Percentiles rank a stretch among this genome's conserved stretches.
Conservation (phyloP, 1,284 basidiomycete species). For the Apiotrichum montevideense region DNA sequence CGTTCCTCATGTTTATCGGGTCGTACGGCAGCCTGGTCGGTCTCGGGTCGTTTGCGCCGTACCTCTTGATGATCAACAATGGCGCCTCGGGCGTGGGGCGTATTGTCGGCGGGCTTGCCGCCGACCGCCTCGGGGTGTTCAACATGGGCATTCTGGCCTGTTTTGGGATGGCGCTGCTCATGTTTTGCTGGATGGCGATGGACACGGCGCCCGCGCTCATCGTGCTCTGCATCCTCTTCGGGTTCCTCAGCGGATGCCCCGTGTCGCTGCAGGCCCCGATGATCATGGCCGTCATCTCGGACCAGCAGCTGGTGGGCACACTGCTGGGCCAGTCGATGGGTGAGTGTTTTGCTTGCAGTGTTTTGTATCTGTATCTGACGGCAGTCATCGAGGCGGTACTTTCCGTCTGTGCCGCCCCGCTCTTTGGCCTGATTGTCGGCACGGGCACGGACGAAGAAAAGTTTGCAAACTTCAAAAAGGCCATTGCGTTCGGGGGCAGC, state of each 20-base stretch:
- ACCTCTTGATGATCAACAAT: slow-evolving; percentile 22
- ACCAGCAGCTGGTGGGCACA: background rate
- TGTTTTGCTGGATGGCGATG: slow-evolving; percentile 14
- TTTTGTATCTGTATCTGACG: no score
- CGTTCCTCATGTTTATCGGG: slow-evolving; percentile 28
- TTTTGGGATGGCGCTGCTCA: slow-evolving; percentile 6
- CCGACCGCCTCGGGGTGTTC: slow-evolving; percentile 11
- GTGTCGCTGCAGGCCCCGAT: slow-evolving; percentile 12
- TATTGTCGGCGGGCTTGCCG: slow-evolving; percentile 10
- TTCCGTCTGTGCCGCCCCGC: background rate
- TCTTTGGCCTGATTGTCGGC: slow-evolving; percentile 3
- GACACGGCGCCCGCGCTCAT: slow-evolving; percentile 7
- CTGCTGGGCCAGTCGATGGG: slow-evolving; percentile 1
- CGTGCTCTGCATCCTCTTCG: slow-evolving; percentile 12
- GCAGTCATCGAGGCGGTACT: background rate
- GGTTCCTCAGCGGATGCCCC: slow-evolving; percentile 10
- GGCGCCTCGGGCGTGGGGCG: background rate
- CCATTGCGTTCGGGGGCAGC: slow-evolving; percentile 23
- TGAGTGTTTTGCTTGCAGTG: background rate
- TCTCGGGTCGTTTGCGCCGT: slow-evolving; percentile 25
- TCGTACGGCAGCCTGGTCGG: slow-evolving; percentile 23
- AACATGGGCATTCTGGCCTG: slow-evolving; percentile 12
- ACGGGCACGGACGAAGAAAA: slow-evolving; percentile 10
- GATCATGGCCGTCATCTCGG: background rate
- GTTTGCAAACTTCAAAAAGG: slow-evolving; percentile 19